Base-by-base conservation (phyloP, 2,329 filamentous ascomycete species). In the Cladobotryum protrusum region DNA sequence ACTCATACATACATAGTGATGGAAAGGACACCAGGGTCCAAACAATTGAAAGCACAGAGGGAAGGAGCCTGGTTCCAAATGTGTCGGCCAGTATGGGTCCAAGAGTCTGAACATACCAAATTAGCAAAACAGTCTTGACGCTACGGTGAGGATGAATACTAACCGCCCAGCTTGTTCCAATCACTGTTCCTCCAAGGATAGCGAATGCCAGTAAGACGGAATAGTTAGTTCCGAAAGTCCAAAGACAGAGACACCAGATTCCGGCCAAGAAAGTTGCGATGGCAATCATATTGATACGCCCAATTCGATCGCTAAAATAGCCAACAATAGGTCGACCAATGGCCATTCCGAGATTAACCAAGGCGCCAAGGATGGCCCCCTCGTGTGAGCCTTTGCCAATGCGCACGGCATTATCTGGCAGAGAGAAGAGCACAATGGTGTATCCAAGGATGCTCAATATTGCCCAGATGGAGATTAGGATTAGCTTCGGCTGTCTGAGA, bases 371-470 rank as follows among this genome's bases (percentile, higher is more conserved):
- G 36, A 82, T 70, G 13, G 77, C 76, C 1, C 79, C 82, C 60
- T 86, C 81, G n/a, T 75, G 67, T 2, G 78, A 67, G 0, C 71
- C 72, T 4, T 86, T 71, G 0, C 82, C 82, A 34, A 85, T 74
- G 0, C 74, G 74, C 6, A 74, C 67, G 1, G 81, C 80, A 58
- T 83, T 86, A 52, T 78, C 81, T 1, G 83, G 78, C 8, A 87
- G 63, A 3, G 76, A 81, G 65, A 84, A 87, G 2, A 86, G 69
- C 2, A 86, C 64, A 0, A 82, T 77, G 17, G 85, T 77, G 55
- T 86, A 86, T 5, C 79, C 83, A 5, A 87, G 67, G 73, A 85
- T 81, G 45, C 74, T 81, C 54, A 85, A 71, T 51, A 79, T 72
- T 1, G 79, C 81, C 68, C 78, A 86, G 3, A 61, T 67, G 18